Evolutionary conservation across 129 eudicot species (phyloP).

Genomic region (Helianthus tuberosus): DNA sequence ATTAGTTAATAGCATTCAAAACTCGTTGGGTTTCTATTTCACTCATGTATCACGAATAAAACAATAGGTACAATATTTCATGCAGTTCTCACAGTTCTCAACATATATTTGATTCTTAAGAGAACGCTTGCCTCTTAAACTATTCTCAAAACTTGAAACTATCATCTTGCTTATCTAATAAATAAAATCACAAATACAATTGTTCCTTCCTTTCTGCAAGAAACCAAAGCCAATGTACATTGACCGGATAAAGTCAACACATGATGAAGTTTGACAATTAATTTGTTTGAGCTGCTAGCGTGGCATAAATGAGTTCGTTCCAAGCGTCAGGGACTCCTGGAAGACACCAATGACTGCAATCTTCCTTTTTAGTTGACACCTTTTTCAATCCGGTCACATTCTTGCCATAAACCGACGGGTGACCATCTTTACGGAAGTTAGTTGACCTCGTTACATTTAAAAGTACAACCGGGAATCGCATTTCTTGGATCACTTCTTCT

Average conservation of each 20-base stretch:
- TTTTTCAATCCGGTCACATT: slow-evolving; percentile 45
- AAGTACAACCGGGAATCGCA: slow-evolving; percentile 63
- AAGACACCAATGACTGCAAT: slow-evolving; percentile 98
- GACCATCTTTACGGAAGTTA: slow-evolving; percentile 89
- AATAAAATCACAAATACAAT: slow-evolving; percentile 3
- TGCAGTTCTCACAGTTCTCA: too few relatives aligned
- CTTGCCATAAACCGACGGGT: slow-evolving; percentile 89
- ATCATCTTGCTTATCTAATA: neutral
- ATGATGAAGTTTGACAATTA: slow-evolving; percentile 5
- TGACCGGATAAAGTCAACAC: neutral
- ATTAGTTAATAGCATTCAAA: too few relatives aligned
- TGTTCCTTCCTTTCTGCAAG: neutral
- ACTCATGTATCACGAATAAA: too few relatives aligned
- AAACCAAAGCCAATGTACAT: slow-evolving; percentile 3
- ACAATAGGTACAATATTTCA: too few relatives aligned
- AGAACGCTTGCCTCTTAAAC: too few relatives aligned
- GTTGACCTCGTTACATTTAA: slow-evolving; percentile 84
- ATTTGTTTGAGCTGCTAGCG: slow-evolving; percentile 45
- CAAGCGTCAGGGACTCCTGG: slow-evolving; percentile 98
- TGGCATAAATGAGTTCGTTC: slow-evolving; percentile 91
- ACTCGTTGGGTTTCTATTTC: too few relatives aligned
- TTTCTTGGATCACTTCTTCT: slow-evolving; percentile 68
- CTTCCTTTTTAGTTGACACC: slow-evolving; percentile 68
- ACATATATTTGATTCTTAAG: too few relatives aligned
- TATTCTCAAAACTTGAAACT: neutral